Conservation (phyloP, 257 asterid species). For the Catharanthus roseus region DNA sequence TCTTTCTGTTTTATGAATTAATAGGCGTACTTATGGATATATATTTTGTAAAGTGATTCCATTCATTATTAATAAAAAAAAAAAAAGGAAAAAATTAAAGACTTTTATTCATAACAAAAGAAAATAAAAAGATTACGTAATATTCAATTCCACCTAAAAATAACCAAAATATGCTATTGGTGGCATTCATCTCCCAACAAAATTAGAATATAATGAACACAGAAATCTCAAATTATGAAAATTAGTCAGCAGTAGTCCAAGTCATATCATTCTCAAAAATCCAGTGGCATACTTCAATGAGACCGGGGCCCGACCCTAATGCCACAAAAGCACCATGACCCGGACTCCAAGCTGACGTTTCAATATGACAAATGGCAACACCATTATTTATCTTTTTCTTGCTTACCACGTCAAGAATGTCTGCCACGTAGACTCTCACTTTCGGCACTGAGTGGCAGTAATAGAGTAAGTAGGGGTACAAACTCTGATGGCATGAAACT, state of each 20-base stretch:
- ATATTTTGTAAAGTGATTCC: background rate
- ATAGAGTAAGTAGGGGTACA: conserved; percentile 71
- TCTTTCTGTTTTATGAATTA: too few species aligned
- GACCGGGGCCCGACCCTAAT: conserved; percentile 67
- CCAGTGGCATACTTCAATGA: conserved; percentile 92
- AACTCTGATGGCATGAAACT: conserved; percentile 88
- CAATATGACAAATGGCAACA: conserved; percentile 77
- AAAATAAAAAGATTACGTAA: background rate
- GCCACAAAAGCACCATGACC: conserved; percentile 74
- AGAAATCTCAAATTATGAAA: background rate
- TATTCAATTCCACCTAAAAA: background rate
- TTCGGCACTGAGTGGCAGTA: conserved; percentile 86
- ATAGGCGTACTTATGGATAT: too few species aligned
- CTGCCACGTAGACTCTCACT: conserved; percentile 70
- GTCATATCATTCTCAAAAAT: conserved; percentile 90
- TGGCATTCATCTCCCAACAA: background rate
- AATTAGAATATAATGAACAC: background rate
- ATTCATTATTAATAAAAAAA: too few species aligned
- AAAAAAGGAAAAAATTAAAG: background rate
- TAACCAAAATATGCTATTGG: background rate
- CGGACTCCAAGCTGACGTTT: conserved; percentile 81
- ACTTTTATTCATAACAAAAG: background rate
- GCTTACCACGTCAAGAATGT: conserved; percentile 49
- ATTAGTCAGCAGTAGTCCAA: conserved; percentile 52
- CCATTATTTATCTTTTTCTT: conserved; percentile 61